Evolutionary conservation across 2,329 filamentous ascomycete genomes (phyloP).

Genomic region (Ceratocystis albifundus): DNA sequence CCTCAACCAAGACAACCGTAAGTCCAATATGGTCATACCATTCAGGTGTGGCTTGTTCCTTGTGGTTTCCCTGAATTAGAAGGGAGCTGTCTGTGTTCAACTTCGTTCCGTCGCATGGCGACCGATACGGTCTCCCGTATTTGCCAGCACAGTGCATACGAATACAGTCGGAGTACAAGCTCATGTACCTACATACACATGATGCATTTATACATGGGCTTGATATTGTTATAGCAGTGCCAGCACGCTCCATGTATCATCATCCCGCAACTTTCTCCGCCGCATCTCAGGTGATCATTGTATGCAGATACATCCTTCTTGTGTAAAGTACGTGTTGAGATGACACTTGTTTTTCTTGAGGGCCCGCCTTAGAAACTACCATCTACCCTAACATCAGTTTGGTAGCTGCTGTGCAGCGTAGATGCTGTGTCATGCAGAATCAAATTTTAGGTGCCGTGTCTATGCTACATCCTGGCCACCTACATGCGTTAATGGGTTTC

Average conservation of each 20-base stretch:
- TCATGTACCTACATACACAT: background rate
- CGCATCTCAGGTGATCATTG: conserved; percentile 1
- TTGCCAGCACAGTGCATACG: conserved; percentile 8
- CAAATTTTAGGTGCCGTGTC: background rate
- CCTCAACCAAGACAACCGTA: background rate
- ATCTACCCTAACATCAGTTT: background rate
- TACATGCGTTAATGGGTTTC: background rate
- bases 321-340: conserved; percentile 2
- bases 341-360: background rate
- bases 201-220: background rate
- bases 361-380: background rate
- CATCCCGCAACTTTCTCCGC: background rate
- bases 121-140: conserved; percentile 3
- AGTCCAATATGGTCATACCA: conserved; percentile 7
- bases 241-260: conserved; percentile 1
- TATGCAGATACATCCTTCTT: background rate
- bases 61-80: background rate
- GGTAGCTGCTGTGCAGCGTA: background rate
- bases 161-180: background rate
- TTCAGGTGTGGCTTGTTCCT: conserved; percentile 7
- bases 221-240: background rate
- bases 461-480: background rate
- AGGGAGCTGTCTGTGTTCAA: background rate
- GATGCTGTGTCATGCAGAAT: conserved; percentile 12
- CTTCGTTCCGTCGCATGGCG: conserved; percentile 8